These are phyloP conservation scores for Alternaria sp. DNA, from an alignment of 2,329 filamentous ascomycete genomes.

Conservation along the genomic window DNA sequence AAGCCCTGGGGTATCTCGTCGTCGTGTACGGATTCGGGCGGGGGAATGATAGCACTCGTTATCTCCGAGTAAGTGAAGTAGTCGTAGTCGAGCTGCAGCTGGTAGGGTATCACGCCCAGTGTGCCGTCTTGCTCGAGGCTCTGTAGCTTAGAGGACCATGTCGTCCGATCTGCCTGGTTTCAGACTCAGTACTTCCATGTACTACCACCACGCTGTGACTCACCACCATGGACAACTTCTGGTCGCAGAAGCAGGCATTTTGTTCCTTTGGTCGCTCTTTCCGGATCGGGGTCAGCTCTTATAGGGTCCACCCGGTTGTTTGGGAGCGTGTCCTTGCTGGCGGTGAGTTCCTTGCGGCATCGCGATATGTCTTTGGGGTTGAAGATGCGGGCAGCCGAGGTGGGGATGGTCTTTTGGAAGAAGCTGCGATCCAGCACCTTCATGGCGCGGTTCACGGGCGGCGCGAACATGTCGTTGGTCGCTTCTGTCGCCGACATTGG, in stretches of 20 bases:
- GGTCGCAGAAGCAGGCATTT: constrained; percentile 59
- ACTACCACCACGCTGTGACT: constrained; percentile 20
- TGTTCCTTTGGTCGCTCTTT: constrained; percentile 58
- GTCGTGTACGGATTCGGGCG: constrained; percentile 74
- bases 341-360: constrained; percentile 72
- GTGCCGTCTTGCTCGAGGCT: constrained; percentile 74
- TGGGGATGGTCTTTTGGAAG: constrained; percentile 78
- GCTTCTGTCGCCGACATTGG: constrained; percentile 42
- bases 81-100: constrained; percentile 80
- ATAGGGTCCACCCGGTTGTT: constrained; percentile 72
- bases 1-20: constrained; percentile 87
- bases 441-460: constrained; percentile 82
- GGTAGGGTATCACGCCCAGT: constrained; percentile 77
- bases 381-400: constrained; percentile 80
- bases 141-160: constrained; percentile 76
- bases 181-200: constrained; percentile 43
- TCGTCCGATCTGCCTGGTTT: constrained; percentile 68
- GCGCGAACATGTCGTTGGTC: constrained; percentile 70
- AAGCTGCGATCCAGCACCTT: constrained; percentile 82
- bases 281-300: constrained; percentile 66
- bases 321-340: constrained; percentile 71
- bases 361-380: constrained; percentile 78
- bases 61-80: constrained; percentile 91
- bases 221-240: constrained; percentile 53
- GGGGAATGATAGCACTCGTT: constrained; percentile 76